phyloP scores from a whole-genome alignment of 768 basidiomycete species.

The Termitomyces sp. region DNA sequence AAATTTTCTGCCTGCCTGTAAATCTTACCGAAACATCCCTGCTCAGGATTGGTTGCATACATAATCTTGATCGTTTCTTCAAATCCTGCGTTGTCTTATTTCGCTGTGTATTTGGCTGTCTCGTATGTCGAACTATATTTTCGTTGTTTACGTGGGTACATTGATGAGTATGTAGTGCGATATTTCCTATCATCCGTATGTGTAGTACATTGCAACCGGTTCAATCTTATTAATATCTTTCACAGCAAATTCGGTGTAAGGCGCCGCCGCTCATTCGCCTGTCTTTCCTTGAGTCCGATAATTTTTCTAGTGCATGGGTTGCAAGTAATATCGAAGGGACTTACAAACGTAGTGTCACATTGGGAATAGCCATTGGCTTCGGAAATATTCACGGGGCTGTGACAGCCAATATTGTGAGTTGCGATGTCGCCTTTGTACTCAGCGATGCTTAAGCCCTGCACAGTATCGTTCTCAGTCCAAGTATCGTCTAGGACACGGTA shows the following conservation, averaged over 20 bases:
- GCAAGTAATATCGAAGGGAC: conserved; percentile 69
- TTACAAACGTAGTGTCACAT: conserved; percentile 65
- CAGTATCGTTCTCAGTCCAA: conserved; percentile 61
- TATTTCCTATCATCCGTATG: conserved; percentile 49
- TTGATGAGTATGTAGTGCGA: conserved; percentile 27
- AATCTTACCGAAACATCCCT: background rate
- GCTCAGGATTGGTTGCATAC: conserved; percentile 49
- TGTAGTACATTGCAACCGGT: background rate
- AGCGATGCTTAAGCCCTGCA: background rate
- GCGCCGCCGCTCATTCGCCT: background rate
- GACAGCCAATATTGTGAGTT: conserved; percentile 57
- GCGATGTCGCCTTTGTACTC: background rate
- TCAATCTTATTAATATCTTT: background rate
- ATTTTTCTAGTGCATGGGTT: conserved; percentile 55
- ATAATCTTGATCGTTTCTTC: conserved; percentile 60
- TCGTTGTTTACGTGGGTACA: background rate
- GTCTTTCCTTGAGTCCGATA: background rate
- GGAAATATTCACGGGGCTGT: conserved; percentile 71
- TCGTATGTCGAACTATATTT: conserved; percentile 39
- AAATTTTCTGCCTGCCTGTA: background rate
- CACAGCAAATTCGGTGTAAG: conserved; percentile 48
- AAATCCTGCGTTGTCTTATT: conserved; percentile 62
- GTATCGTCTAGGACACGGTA: conserved; percentile 65
- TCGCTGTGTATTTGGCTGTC: conserved; percentile 65
- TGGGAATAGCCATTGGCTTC: conserved; percentile 66